Percentiles rank a stretch among this genome's conserved stretches.
phyloP scores from a whole-genome alignment of 148 eudicot species.

The Rhododendron kiyosumense region DNA sequence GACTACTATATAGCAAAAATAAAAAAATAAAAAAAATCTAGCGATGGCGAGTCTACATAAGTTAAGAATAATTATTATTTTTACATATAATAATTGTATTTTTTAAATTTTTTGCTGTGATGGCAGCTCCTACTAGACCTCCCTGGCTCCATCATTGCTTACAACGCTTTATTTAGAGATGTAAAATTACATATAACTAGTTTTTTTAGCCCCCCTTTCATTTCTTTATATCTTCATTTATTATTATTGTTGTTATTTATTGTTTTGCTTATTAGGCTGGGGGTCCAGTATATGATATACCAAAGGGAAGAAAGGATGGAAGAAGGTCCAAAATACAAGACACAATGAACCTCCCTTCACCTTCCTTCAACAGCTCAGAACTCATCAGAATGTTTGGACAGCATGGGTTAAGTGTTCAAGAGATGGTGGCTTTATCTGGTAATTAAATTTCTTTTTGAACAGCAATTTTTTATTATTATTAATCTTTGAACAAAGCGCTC shows the following conservation, averaged over 20 bases:
- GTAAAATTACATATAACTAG: background rate
- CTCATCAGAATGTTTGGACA: slow-evolving; percentile 59
- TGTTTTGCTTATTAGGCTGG: slow-evolving; percentile 40
- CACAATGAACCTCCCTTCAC: slow-evolving; percentile 67
- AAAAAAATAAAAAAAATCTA: too few relatives aligned
- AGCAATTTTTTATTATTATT: too few relatives aligned
- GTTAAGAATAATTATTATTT: too few relatives aligned
- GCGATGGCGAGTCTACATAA: too few relatives aligned
- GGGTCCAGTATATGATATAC: slow-evolving; percentile 81
- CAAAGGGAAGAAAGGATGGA: slow-evolving; percentile 89
- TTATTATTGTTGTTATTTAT: background rate
- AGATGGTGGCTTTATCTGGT: slow-evolving; percentile 92
- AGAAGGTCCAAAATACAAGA: slow-evolving; percentile 76
- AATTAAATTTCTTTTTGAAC: background rate
- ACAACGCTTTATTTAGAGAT: background rate
- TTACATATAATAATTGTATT: too few relatives aligned
- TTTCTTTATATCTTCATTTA: background rate
- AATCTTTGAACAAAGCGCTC: background rate
- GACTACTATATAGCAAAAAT: too few relatives aligned
- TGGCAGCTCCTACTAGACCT: too few relatives aligned
- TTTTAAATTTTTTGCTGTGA: too few relatives aligned
- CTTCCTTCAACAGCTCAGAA: slow-evolving; percentile 51
- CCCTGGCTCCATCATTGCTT: background rate
- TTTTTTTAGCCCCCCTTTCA: background rate
- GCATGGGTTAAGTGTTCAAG: slow-evolving; percentile 71